These are phyloP conservation scores for Torulaspora maleeae DNA, from an alignment of 805 yeast species.

Conservation along the genomic window DNA sequence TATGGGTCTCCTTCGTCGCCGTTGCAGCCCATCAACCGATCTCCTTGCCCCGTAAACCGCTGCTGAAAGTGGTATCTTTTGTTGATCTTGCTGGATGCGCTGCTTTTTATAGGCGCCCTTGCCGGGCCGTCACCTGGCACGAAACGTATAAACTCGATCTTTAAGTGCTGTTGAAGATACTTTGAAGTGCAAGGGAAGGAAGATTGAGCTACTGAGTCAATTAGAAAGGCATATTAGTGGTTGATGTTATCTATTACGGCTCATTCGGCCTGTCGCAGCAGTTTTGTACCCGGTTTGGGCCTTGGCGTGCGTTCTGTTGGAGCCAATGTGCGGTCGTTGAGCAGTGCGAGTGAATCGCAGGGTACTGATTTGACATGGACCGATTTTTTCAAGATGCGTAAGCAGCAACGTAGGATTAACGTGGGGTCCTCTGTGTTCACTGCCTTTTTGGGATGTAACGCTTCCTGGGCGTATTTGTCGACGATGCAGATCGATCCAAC, in stretches of 20 bases:
- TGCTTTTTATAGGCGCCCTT: neutral
- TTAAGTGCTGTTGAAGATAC: no score
- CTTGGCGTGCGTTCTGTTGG: neutral
- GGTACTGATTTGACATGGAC: constrained; percentile 56
- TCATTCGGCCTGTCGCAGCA: constrained; percentile 1
- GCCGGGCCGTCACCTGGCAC: no score
- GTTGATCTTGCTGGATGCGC: neutral
- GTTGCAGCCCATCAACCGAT: neutral
- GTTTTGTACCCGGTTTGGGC: neutral
- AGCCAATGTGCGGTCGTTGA: neutral
- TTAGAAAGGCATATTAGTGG: neutral
- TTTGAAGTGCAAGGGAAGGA: neutral
- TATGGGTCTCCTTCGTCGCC: constrained; percentile 4
- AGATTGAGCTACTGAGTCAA: neutral
- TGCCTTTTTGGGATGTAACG: constrained; percentile 57
- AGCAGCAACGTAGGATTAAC: constrained; percentile 68
- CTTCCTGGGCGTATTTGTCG: constrained; percentile 73
- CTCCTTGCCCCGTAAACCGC: neutral
- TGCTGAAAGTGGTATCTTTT: neutral
- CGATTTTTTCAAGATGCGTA: constrained; percentile 70
- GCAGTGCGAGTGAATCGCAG: neutral
- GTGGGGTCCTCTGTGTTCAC: constrained; percentile 62
- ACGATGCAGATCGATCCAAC: constrained; percentile 85
- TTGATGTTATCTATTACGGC: neutral
- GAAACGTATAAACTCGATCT: no score